A percentile compares a stretch with the other conserved stretches of the same genome.
phyloP scores from a whole-genome alignment of 2,329 filamentous ascomycete species.

The Lecanosticta acicola region DNA sequence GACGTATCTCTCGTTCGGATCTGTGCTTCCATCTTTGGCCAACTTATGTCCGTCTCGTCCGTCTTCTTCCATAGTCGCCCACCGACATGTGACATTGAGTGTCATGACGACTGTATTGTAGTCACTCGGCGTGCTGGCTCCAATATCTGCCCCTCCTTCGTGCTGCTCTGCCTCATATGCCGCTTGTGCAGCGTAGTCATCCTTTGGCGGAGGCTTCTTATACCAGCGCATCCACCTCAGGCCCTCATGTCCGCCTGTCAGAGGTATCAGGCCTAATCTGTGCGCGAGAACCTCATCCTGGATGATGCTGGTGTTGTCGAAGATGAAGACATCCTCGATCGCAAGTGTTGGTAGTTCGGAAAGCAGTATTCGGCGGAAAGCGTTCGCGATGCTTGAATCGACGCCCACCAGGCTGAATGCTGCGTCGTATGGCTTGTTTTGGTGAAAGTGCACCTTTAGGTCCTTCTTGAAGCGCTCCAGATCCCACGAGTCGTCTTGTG shows the following conservation, averaged over 20 bases:
- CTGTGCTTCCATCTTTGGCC: slow-evolving; percentile 65
- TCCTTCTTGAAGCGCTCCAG: slow-evolving; percentile 65
- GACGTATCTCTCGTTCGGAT: slow-evolving; percentile 78
- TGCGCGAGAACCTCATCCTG: slow-evolving; percentile 95
- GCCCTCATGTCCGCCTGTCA: slow-evolving; percentile 71
- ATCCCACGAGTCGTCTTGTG: slow-evolving; percentile 79
- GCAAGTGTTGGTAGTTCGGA: slow-evolving; percentile 91
- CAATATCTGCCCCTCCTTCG: slow-evolving; percentile 38
- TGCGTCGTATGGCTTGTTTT: slow-evolving; percentile 69
- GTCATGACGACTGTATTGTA: slow-evolving; percentile 81
- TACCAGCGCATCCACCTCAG: slow-evolving; percentile 80
- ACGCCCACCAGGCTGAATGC: slow-evolving; percentile 88
- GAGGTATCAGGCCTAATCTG: slow-evolving; percentile 82
- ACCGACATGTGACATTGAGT: slow-evolving; percentile 73
- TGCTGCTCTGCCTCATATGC: slow-evolving; percentile 37
- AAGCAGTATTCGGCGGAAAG: slow-evolving; percentile 92
- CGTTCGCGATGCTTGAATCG: slow-evolving; percentile 90
- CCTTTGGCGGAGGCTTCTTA: slow-evolving; percentile 57
- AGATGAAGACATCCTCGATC: slow-evolving; percentile 86
- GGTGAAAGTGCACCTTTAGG: slow-evolving; percentile 75
- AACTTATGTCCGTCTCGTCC: slow-evolving; percentile 43
- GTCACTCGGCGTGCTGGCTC: slow-evolving; percentile 55
- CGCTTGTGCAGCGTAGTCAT: slow-evolving; percentile 48
- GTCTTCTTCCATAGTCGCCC: slow-evolving; percentile 50
- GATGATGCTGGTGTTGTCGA: slow-evolving; percentile 96